Base-by-base conservation (phyloP, 305 asterid genomes). In the Fraxinus sp. region DNA sequence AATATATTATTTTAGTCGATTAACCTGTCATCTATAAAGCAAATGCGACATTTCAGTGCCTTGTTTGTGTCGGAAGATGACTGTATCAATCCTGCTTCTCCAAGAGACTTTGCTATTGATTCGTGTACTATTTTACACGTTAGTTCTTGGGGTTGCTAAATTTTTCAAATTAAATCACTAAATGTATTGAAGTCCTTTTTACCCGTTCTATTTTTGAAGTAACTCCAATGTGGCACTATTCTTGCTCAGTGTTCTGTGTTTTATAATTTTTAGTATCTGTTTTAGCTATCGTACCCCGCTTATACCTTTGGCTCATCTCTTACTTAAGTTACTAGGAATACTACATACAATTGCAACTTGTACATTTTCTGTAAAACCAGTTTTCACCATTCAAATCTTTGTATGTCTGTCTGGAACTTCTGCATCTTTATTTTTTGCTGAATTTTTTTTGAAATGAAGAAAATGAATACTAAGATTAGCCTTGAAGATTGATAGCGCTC, bases 41-140 rank as follows among this genome's bases (percentile, higher is more conserved):
- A 81, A 84, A 20, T 59, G 64, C 73, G 49, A 30, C 57, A 62
- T 74, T 11, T 16, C 7, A 16, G 20, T 16, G 62, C 20, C 62
- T 49, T 49, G 62, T 66, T 76, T 44, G 59, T 80, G 83, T 83
- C 84, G 80, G 87, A 87, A 80, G 86, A 78, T 87, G 88, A 89
- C 88, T 39, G 81, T 22, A 82, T 44, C 7, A 55, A 72, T 36
- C 39, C 7, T 1, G 41, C 26, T 20, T 57, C 59, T 82, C 81
- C 80, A 77, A 16, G 78, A 78, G 18, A 1, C 64, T 33, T 75
- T 3, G 26, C 0, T 18, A 59, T 59, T 20, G 70, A 59, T 20
- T 57, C 7, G 10, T 59, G 70, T 59, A 6, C 10, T 59, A 59
- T 59, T 18, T 20, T 20, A 59, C 10, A 18, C 1, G 1, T 7